Percentiles rank a stretch among this genome's conserved stretches.
phyloP scores from a whole-genome alignment of 305 asterid species.

The Solanum hybrid region DNA sequence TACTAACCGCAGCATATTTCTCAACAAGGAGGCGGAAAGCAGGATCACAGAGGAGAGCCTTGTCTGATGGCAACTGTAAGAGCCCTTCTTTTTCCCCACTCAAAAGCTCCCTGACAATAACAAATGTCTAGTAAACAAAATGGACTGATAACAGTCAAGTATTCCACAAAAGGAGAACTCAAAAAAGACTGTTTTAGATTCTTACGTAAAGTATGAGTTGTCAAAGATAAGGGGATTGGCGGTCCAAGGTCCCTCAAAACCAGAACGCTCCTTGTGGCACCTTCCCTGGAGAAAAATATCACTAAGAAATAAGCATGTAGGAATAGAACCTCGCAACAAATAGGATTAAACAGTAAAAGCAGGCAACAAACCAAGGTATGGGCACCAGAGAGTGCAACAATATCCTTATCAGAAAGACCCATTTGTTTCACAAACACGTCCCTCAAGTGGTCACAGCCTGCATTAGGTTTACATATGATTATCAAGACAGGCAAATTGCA shows the following conservation, averaged over 20 bases:
- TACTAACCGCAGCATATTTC: constrained; percentile 69
- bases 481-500: neutral
- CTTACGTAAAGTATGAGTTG: constrained; percentile 74
- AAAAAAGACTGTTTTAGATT: neutral
- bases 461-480: neutral
- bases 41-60: constrained; percentile 63
- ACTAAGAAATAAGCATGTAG: neutral
- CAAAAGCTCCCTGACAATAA: constrained; percentile 58
- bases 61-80: constrained; percentile 78
- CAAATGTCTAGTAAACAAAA: neutral
- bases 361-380: constrained; percentile 65
- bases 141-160: neutral
- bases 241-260: constrained; percentile 98
- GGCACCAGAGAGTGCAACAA: constrained; percentile 82
- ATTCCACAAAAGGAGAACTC: neutral
- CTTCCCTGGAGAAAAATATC: constrained; percentile 45
- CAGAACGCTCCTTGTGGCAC: constrained; percentile 93
- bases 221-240: constrained; percentile 72
- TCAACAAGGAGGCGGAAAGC: constrained; percentile 71
- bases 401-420: constrained; percentile 78
- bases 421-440: constrained; percentile 68
- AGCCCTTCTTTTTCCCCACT: constrained; percentile 78
- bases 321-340: neutral
- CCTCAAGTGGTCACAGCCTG: constrained; percentile 83
- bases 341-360: neutral